Evolutionary conservation across 1,139 yeast genomes (phyloP).

Genomic region (Yamadazyma oceani): DNA sequence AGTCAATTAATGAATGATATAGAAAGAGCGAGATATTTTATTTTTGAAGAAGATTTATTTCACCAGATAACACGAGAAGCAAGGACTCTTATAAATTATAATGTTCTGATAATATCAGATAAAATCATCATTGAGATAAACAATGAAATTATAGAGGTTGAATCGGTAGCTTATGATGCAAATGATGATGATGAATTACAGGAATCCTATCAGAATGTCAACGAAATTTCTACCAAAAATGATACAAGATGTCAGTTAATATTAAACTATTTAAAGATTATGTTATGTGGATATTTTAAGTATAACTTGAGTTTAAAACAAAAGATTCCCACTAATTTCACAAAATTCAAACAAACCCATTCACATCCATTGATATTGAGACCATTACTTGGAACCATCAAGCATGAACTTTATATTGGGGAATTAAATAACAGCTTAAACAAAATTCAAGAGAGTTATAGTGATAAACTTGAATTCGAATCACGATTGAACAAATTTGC

Average conservation of each 20-base stretch:
- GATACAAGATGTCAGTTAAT: constrained; percentile 54
- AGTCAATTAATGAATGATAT: constrained; percentile 52
- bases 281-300: constrained; percentile 61
- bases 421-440: constrained; percentile 26
- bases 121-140: constrained; percentile 66
- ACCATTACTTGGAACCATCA: constrained; percentile 68
- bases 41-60: constrained; percentile 84
- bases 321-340: constrained; percentile 46
- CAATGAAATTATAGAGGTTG: constrained; percentile 71
- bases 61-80: constrained; percentile 78
- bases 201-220: constrained; percentile 31
- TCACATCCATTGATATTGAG: constrained; percentile 55
- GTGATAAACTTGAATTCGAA: constrained; percentile 20
- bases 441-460: constrained; percentile 38
- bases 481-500: constrained; percentile 25
- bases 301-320: constrained; percentile 49
- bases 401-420: constrained; percentile 55
- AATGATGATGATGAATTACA: constrained; percentile 39
- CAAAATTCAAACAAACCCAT: constrained; percentile 51
- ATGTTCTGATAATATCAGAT: constrained; percentile 66
- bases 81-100: constrained; percentile 64
- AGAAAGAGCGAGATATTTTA: constrained; percentile 61
- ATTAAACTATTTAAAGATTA: constrained; percentile 51
- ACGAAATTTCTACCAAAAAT: constrained; percentile 30
- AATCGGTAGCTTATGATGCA: constrained; percentile 54